phyloP scores from a whole-genome alignment of 495 filamentous ascomycete genomes.

The Lepidopterella palustris region DNA sequence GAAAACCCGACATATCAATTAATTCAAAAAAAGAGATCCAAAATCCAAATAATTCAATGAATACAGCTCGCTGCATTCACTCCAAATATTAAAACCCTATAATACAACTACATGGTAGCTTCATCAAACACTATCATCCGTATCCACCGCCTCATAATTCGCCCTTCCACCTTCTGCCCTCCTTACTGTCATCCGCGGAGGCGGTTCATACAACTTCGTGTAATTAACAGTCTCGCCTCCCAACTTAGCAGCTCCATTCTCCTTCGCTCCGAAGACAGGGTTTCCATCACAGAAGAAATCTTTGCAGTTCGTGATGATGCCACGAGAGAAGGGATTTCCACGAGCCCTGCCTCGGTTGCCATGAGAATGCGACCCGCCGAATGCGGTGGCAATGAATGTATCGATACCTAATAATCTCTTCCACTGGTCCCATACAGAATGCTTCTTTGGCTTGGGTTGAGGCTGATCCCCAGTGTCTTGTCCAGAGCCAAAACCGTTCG shows the following conservation, averaged over 20 bases:
- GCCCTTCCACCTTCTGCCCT: slow-evolving; percentile 26
- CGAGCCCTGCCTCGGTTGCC: slow-evolving; percentile 49
- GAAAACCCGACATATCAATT: no score
- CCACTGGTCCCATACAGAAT: slow-evolving; percentile 69
- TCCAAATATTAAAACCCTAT: not conserved
- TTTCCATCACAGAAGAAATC: slow-evolving; percentile 94
- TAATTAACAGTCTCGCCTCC: slow-evolving; percentile 80
- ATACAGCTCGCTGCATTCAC: not conserved
- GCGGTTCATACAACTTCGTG: slow-evolving; percentile 80
- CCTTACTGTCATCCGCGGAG: slow-evolving; percentile 54
- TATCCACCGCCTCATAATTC: slow-evolving; percentile 25
- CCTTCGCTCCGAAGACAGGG: slow-evolving; percentile 68
- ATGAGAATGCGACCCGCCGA: slow-evolving; percentile 49
- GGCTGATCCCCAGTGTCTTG: slow-evolving; percentile 37
- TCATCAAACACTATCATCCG: slow-evolving; percentile 15
- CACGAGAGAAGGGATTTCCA: slow-evolving; percentile 79
- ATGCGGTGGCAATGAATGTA: slow-evolving; percentile 70
- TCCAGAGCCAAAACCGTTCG: slow-evolving; percentile 43
- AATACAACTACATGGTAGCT: not conserved
- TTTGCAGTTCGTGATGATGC: slow-evolving; percentile 76
- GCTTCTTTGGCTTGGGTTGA: slow-evolving; percentile 33
- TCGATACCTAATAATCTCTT: slow-evolving; percentile 81
- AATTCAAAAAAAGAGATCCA: no score
- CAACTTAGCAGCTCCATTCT: slow-evolving; percentile 66
- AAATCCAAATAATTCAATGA: no score